Evolutionary conservation across 345 rosid genomes (phyloP).

Genomic region (Kernera saxatilis): DNA sequence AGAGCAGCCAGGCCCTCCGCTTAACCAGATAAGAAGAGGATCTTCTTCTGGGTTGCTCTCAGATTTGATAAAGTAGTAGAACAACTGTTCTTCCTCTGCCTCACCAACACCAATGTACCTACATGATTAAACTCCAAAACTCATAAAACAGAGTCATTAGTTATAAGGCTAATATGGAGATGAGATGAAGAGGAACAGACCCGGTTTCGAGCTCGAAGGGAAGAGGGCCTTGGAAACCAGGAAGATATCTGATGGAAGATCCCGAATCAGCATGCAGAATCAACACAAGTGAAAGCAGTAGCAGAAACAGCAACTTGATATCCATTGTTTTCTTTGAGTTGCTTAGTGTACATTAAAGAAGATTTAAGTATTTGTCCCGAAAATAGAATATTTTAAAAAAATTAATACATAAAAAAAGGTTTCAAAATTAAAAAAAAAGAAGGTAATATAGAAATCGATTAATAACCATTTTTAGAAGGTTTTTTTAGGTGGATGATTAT

Average conservation of each 20-base stretch:
- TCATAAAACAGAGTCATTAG: background rate
- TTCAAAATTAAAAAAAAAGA: too few relatives aligned
- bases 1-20: slow-evolving; percentile 41
- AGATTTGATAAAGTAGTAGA: slow-evolving; percentile 34
- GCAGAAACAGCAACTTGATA: background rate
- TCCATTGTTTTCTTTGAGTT: background rate
- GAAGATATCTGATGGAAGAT: slow-evolving; percentile 30
- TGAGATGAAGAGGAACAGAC: slow-evolving; percentile 4
- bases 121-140: background rate
- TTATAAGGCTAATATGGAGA: background rate
- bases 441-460: too few relatives aligned
- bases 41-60: slow-evolving; percentile 25
- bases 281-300: background rate
- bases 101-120: slow-evolving; percentile 29
- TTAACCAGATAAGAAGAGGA: slow-evolving; percentile 23
- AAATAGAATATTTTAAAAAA: too few relatives aligned
- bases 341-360: too few relatives aligned
- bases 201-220: slow-evolving; percentile 56
- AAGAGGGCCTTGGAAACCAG: slow-evolving; percentile 42
- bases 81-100: slow-evolving; percentile 19
- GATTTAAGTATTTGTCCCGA: too few relatives aligned
- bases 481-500: too few relatives aligned
- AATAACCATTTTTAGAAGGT: too few relatives aligned
- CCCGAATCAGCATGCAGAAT: slow-evolving; percentile 10
- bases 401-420: too few relatives aligned